Base-by-base conservation (phyloP, 805 yeast species). In the Hermanozyma aechmeae region DNA sequence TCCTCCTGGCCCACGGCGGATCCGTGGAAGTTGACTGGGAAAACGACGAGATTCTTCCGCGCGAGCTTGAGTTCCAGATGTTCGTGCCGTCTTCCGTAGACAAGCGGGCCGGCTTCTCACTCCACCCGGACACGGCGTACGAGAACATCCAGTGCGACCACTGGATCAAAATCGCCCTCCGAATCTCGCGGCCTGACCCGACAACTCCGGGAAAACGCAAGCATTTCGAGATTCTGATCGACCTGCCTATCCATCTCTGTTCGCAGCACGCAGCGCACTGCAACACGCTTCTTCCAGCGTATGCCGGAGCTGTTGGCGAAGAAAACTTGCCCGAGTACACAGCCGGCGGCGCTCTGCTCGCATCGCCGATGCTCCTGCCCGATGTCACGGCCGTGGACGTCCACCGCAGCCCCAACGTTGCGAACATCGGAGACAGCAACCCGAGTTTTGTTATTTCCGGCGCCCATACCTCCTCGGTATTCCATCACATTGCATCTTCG, bases 161-260 rank as follows among this genome's bases (percentile, higher is more conserved):
- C 56, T 92, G 98, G 96, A 76, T 92, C 45, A 92, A 92, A 56
- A 70, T 92, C 11, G 80, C 94, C 38, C 57, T 92, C 29, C 61
- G 97, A 29, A 62, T 92, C 23, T 82, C 95, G 4, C 73, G 70
- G 40, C 48, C 65, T n/a, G 76, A 80, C 25, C 71, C 76, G 3
- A 62, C 65, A 2, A 56, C 60, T 25, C 52, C 59, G 3, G 64
- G 43, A 12, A 83, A 83, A 48, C 64, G 94, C 26, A 92, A 87
- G 50, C 96, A 86, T 49, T 92, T 81, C 50, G 99, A 92, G 58
- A 82, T 92, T 25, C 77, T 85, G 34, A 89, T 92, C 32, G 99
- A 92, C 53, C 83, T 96, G 3, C 98, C 98, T 3, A 76, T 92
- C 35, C 93, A 82, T 45, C 65, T 92, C 4, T 58, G 87, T 28